Conservation (phyloP, 441 rosid genomes). For the Pelargonium cotyledonis region DNA sequence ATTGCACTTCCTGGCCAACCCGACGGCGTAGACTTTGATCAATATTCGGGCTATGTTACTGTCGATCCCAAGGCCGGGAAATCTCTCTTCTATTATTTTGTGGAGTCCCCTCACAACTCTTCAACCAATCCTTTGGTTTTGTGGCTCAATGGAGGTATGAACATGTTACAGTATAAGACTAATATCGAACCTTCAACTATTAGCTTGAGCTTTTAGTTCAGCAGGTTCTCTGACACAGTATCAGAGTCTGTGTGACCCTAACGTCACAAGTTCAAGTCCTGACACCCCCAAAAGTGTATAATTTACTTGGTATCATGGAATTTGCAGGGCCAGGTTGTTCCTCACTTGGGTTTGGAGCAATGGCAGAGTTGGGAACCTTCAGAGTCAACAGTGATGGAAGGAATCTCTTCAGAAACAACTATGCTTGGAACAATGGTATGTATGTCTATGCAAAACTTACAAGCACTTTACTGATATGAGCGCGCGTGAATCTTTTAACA, state of each 20-base stretch:
- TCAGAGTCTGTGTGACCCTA: no score
- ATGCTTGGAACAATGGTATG: conserved; percentile 38
- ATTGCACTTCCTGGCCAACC: conserved; percentile 36
- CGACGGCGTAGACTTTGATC: conserved; percentile 33
- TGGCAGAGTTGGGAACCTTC: conserved; percentile 42
- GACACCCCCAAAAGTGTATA: background rate
- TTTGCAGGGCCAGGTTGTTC: conserved; percentile 41
- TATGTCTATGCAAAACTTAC: background rate
- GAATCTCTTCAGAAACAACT: conserved; percentile 26
- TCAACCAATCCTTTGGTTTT: conserved; percentile 33
- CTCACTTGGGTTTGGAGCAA: conserved; percentile 41
- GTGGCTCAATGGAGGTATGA: conserved; percentile 45
- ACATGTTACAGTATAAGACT: no score
- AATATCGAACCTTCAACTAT: no score
- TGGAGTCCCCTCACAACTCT: conserved; percentile 31
- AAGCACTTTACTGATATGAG: background rate
- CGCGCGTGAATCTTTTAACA: no score
- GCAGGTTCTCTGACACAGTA: no score
- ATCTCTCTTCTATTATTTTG: conserved; percentile 39
- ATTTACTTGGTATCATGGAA: background rate
- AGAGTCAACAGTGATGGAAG: conserved; percentile 31
- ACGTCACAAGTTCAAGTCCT: background rate
- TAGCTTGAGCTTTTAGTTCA: no score
- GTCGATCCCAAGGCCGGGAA: conserved; percentile 33
- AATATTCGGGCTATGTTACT: conserved; percentile 37